Base-by-base conservation (phyloP, 768 basidiomycete genomes). In the Naematelia aurantialba region DNA sequence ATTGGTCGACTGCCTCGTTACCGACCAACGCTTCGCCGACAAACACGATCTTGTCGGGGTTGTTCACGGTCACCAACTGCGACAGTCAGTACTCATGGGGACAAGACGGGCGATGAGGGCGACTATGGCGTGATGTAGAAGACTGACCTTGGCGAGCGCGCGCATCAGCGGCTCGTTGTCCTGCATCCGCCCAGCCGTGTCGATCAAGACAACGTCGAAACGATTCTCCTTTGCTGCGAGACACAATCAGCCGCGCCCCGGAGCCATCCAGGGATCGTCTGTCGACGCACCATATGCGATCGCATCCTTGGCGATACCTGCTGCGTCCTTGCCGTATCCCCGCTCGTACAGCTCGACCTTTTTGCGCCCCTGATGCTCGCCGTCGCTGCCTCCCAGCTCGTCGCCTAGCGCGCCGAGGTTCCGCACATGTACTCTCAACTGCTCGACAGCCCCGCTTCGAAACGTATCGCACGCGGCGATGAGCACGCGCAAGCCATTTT, bases 151-250 rank as follows among this genome's bases (percentile, higher is more conserved):
- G 30, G 96, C 91, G n/a, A 99, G 81, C 2, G 96, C 94, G 17
- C 92, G 85, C 96, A 99, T 99, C 63, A 99, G 79, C 0, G 96
- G 96, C 87, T 98, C 96, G 75, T 98, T 99, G 77, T 98, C 96
- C 77, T 99, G 96, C 96, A 98, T 98, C 55, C 94, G 84, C 1
- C 96, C 96, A 19, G 96, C 96, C 1, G 96, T 98, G 75, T 99
- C 96, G 69, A 99, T 91, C 46, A 99, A 81, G 4, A 99, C 94
- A 22, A 98, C 92, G 68, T 99, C 96, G 75, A 96, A 97, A 61
- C 86, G 85, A 61, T 88, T 87, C 67, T 93, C 90, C 65, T 85
- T 87, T 29, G 85, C 93, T 96, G 19, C 14, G 34, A 8, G 26
- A 50, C 22, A 39, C 12, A n/a, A n/a, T n/a, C n/a, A n/a, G n/a